These are phyloP conservation scores for Arthroderma uncinatum DNA, from an alignment of 2,329 filamentous ascomycete genomes.

Conservation along the genomic window DNA sequence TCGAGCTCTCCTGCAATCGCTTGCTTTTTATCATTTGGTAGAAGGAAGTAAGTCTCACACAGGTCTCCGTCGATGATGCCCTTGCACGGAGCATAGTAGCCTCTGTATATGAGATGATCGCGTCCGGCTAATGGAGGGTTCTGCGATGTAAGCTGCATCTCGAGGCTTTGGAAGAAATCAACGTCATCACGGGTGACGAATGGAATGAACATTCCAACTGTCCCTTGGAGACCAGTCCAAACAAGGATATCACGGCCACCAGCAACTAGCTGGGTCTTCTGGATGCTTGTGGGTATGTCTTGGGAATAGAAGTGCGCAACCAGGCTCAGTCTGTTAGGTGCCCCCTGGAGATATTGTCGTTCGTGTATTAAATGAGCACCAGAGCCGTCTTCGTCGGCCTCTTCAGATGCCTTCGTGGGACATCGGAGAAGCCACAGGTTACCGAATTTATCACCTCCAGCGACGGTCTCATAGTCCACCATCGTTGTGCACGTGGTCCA, in stretches of 20 bases:
- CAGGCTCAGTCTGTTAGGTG: slow-evolving; percentile 70
- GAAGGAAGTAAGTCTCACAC: slow-evolving; percentile 77
- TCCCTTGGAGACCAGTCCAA: slow-evolving; percentile 91
- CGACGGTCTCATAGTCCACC: slow-evolving; percentile 94
- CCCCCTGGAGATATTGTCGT: slow-evolving; percentile 77
- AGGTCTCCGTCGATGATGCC: slow-evolving; percentile 94
- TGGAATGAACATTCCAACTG: slow-evolving; percentile 82
- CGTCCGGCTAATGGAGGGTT: slow-evolving; percentile 80
- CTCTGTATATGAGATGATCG: slow-evolving; percentile 89
- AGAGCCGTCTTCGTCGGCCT: slow-evolving; percentile 83
- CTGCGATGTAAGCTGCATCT: slow-evolving; percentile 75
- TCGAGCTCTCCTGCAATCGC: slow-evolving; percentile 92
- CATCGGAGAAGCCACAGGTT: slow-evolving; percentile 90
- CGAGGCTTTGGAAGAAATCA: slow-evolving; percentile 93
- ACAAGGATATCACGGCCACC: slow-evolving; percentile 84
- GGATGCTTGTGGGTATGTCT: slow-evolving; percentile 81
- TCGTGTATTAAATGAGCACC: slow-evolving; percentile 87
- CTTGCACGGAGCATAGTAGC: slow-evolving; percentile 94
- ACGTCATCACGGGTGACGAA: slow-evolving; percentile 87
- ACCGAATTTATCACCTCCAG: slow-evolving; percentile 94
- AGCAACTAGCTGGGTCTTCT: slow-evolving; percentile 79
- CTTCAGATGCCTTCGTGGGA: slow-evolving; percentile 72
- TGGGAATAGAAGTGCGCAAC: slow-evolving; percentile 84
- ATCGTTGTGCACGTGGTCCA: slow-evolving; percentile 88
- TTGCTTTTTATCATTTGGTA: slow-evolving; percentile 81